These are phyloP conservation scores for Euryodendron excelsum DNA, from an alignment of 148 eudicot genomes.

Conservation along the genomic window DNA sequence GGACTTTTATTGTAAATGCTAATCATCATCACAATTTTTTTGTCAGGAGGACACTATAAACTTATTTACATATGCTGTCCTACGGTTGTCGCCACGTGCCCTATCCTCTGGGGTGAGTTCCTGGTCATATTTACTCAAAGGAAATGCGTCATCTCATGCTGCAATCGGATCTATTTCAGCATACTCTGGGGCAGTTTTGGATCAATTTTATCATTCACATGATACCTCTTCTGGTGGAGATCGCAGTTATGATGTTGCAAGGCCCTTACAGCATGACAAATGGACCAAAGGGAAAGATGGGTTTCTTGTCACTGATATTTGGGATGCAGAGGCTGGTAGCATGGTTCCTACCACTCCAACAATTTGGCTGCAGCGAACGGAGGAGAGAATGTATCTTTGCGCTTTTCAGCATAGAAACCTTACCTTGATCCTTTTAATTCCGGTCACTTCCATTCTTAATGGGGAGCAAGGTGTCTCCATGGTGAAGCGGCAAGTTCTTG, in stretches of 20 bases:
- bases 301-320: slow-evolving; percentile 65
- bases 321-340: slow-evolving; percentile 49
- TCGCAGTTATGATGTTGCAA: slow-evolving; percentile 40
- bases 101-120: slow-evolving; percentile 66
- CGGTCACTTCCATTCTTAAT: slow-evolving; percentile 55
- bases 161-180: slow-evolving; percentile 37
- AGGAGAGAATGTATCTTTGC: slow-evolving; percentile 75
- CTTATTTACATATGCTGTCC: slow-evolving; percentile 73
- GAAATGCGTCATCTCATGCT: slow-evolving; percentile 49
- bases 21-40: background rate
- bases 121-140: slow-evolving; percentile 81
- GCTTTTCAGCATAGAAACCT: slow-evolving; percentile 80
- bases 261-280: slow-evolving; percentile 72
- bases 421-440: slow-evolving; percentile 71
- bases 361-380: slow-evolving; percentile 70
- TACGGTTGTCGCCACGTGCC: slow-evolving; percentile 82
- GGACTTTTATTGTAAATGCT: background rate
- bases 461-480: slow-evolving; percentile 66
- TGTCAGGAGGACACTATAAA: slow-evolving; percentile 82
- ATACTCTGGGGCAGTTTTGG: slow-evolving; percentile 41
- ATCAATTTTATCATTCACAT: slow-evolving; percentile 42
- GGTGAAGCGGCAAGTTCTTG: slow-evolving; percentile 78
- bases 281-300: slow-evolving; percentile 96
- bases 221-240: slow-evolving; percentile 55
- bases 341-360: slow-evolving; percentile 46